Percentiles rank a stretch among this genome's conserved stretches.
These are phyloP conservation scores for Arthrobotrys conoides DNA, from an alignment of 2,329 filamentous ascomycete genomes.

Conservation along the genomic window DNA sequence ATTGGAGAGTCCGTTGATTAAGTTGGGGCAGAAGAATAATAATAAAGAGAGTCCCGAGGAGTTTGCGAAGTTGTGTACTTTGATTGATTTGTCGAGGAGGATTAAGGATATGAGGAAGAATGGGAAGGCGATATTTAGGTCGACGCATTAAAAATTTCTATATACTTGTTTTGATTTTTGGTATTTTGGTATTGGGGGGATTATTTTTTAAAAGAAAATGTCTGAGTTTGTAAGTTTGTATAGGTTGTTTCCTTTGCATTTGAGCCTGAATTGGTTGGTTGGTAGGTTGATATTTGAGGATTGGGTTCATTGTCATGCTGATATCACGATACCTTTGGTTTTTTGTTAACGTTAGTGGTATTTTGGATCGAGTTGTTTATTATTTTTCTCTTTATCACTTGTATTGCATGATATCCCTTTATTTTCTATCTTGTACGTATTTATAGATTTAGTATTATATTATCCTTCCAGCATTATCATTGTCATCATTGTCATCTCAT, in stretches of 20 bases:
- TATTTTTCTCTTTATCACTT: background rate
- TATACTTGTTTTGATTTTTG: background rate
- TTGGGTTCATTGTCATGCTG: constrained; percentile 18
- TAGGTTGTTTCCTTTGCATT: background rate
- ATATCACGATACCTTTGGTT: constrained; percentile 37
- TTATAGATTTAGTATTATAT: too few species aligned
- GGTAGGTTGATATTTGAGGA: background rate
- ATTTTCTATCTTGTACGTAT: too few species aligned
- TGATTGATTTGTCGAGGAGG: constrained; percentile 50
- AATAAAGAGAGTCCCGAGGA: constrained; percentile 58
- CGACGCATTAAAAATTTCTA: constrained; percentile 19
- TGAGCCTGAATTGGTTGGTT: background rate
- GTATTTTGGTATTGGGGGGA: background rate
- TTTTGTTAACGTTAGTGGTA: background rate
- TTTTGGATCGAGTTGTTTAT: background rate
- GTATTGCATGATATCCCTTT: too few species aligned
- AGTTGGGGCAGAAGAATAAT: constrained; percentile 57
- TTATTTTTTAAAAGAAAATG: background rate
- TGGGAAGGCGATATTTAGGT: constrained; percentile 57
- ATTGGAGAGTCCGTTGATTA: constrained; percentile 58
- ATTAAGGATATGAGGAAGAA: constrained; percentile 61
- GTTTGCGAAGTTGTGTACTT: constrained; percentile 57
- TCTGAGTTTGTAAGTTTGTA: background rate
- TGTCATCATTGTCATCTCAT: too few species aligned
- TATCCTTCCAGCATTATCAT: too few species aligned